Evolutionary conservation across 257 asterid genomes (phyloP).

Genomic region (Rauvolfia tetraphylla): DNA sequence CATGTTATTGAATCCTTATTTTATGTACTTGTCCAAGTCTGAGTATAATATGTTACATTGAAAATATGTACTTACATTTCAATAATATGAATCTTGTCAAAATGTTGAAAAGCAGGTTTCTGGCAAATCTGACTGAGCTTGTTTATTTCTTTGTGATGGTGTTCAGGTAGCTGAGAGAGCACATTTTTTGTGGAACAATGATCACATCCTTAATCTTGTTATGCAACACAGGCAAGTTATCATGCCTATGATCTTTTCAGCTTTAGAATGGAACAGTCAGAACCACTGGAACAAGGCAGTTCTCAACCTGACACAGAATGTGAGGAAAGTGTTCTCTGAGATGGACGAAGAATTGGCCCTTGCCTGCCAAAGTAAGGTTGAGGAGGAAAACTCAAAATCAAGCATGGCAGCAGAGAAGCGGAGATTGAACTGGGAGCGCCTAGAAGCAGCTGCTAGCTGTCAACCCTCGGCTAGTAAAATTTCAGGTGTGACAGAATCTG

Average conservation of each 20-base stretch:
- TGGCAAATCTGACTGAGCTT: background rate
- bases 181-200: conserved; percentile 43
- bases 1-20: background rate
- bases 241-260: conserved; percentile 41
- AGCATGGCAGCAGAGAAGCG: conserved; percentile 37
- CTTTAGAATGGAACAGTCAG: conserved; percentile 37
- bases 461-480: conserved; percentile 26
- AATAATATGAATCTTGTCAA: background rate
- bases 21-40: background rate
- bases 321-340: conserved; percentile 34
- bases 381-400: conserved; percentile 34
- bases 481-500: conserved; percentile 28
- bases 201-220: conserved; percentile 35
- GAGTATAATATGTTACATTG: background rate
- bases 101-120: background rate
- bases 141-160: background rate
- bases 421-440: conserved; percentile 40
- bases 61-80: background rate
- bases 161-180: conserved; percentile 49
- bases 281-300: conserved; percentile 46
- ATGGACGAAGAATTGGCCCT: conserved; percentile 46
- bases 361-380: conserved; percentile 39
- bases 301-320: conserved; percentile 39
- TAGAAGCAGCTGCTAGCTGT: conserved; percentile 34
- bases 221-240: conserved; percentile 33